Percentiles rank a stretch among this genome's conserved stretches.
Conservation (phyloP, 75 land plant species). For the Selaginella tamariscina region DNA sequence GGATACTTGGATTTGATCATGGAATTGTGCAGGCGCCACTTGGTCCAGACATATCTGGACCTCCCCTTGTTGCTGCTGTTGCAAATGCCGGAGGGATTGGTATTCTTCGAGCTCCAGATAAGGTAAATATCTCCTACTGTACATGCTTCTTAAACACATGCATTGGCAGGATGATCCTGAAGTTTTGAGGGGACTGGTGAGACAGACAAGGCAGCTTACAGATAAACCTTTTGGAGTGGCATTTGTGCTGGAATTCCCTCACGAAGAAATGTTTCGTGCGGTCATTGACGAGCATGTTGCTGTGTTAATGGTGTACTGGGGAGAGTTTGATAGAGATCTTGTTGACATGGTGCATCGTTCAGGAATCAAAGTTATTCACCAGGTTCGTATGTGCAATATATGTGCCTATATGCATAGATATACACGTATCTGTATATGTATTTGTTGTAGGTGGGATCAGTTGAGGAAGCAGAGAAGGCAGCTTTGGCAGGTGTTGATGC, state of each 20-base stretch:
- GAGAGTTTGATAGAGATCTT: slow-evolving; percentile 45
- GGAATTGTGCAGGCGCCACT: slow-evolving; percentile 72
- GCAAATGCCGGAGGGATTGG: slow-evolving; percentile 87
- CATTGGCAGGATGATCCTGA: slow-evolving; percentile 50
- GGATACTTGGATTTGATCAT: slow-evolving; percentile 66
- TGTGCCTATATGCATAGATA: background rate
- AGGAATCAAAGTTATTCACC: slow-evolving; percentile 83
- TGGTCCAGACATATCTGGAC: slow-evolving; percentile 85
- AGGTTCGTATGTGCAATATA: slow-evolving; percentile 32
- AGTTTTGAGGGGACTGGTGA: slow-evolving; percentile 42
- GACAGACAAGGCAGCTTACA: slow-evolving; percentile 50
- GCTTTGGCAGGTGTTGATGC: slow-evolving; percentile 70
- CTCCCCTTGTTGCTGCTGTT: slow-evolving; percentile 92
- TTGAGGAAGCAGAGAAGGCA: slow-evolving; percentile 60
- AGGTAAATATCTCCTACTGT: slow-evolving; percentile 28
- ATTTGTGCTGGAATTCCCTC: slow-evolving; percentile 61
- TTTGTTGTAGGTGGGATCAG: slow-evolving; percentile 45
- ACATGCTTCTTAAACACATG: background rate
- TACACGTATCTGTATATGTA: background rate
- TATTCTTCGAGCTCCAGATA: slow-evolving; percentile 67
- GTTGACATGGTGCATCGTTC: slow-evolving; percentile 53
- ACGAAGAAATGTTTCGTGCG: slow-evolving; percentile 41
- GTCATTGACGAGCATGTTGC: slow-evolving; percentile 66
- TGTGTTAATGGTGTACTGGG: slow-evolving; percentile 66
- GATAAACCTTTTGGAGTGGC: slow-evolving; percentile 75